These are phyloP conservation scores for Oxytropis ochrocephala DNA, from an alignment of 306 rosid species.

Conservation along the genomic window DNA sequence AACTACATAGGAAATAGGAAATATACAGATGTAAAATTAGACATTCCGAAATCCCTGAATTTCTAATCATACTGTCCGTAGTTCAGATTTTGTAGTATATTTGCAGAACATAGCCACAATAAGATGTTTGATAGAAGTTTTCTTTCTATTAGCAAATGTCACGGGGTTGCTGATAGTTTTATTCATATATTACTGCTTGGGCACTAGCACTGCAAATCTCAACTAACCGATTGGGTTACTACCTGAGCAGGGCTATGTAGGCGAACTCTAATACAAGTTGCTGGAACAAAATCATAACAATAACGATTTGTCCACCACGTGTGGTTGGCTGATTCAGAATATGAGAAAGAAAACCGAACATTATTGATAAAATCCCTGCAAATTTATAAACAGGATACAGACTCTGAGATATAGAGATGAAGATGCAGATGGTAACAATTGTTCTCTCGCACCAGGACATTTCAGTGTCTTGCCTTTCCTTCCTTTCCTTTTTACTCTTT, in stretches of 20 bases:
- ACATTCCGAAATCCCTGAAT: not conserved
- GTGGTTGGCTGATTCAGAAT: not conserved
- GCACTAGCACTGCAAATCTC: not conserved
- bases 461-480: not conserved
- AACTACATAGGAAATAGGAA: too few species aligned
- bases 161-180: not conserved
- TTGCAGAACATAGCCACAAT: not conserved
- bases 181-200: not conserved
- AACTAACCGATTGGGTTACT: not conserved
- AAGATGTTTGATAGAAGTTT: not conserved
- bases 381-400: not conserved
- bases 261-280: not conserved
- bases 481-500: not conserved
- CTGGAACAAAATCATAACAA: not conserved
- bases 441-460: not conserved
- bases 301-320: not conserved
- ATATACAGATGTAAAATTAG: not conserved
- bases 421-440: not conserved
- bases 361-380: not conserved
- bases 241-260: not conserved
- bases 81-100: not conserved
- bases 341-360: not conserved
- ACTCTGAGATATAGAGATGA: not conserved
- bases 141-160: not conserved
- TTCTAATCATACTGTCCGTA: not conserved